Percentiles rank a stretch among this genome's conserved stretches.
Evolutionary conservation across 2,329 filamentous ascomycete genomes (phyloP).

Genomic region (Botrytis deweyae): DNA sequence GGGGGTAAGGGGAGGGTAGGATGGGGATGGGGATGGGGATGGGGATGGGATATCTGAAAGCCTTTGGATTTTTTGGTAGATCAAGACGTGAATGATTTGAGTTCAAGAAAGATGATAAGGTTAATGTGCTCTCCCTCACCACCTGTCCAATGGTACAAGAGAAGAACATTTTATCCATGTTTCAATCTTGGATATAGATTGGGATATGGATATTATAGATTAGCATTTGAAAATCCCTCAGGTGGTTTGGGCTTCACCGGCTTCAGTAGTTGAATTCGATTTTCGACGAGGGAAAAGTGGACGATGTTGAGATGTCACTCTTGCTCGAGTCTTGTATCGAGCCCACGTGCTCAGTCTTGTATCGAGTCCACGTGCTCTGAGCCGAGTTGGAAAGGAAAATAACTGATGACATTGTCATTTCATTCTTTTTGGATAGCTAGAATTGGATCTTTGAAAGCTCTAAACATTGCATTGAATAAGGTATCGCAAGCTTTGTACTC

Average conservation of each 20-base stretch:
- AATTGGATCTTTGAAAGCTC: background rate
- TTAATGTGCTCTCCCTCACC: background rate
- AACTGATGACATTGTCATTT: no score
- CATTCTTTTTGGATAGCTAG: background rate
- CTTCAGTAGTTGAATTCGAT: background rate
- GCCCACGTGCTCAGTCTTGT: background rate
- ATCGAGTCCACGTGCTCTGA: background rate
- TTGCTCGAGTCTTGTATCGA: background rate
- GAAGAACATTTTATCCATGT: background rate
- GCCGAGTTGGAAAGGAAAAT: background rate
- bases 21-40: no score
- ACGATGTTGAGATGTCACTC: background rate
- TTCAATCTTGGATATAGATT: background rate
- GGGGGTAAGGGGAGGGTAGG: background rate
- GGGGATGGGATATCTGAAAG: background rate
- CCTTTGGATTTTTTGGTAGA: background rate
- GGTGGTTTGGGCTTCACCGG: background rate
- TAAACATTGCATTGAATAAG: background rate
- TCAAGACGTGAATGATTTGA: background rate
- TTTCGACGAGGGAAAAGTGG: background rate
- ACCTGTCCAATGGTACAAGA: background rate
- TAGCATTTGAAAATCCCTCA: background rate
- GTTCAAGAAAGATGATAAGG: background rate
- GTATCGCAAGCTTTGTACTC: background rate
- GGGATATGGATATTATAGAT: background rate